These are phyloP conservation scores for Iris macrosiphon DNA, from an alignment of 106 monocot genomes.

Conservation along the genomic window DNA sequence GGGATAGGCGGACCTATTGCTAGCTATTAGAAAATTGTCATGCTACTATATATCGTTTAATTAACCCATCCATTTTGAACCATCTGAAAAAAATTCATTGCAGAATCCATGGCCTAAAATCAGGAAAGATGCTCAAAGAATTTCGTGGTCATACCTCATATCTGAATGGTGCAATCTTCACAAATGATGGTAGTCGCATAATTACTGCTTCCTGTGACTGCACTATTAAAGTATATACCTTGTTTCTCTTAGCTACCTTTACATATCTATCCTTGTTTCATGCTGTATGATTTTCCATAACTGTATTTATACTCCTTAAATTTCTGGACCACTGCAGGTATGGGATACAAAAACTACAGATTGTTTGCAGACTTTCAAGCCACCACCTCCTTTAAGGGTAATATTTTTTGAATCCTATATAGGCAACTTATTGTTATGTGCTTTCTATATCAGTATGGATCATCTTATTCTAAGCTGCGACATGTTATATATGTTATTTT, in stretches of 20 bases:
- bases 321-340: conserved; percentile 35
- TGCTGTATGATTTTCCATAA: too few relatives aligned
- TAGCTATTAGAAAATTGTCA: too few relatives aligned
- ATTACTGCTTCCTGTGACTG: conserved; percentile 97
- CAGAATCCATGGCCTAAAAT: conserved; percentile 97
- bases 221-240: conserved; percentile 70
- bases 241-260: too few relatives aligned
- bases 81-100: not conserved
- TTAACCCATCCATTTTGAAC: too few relatives aligned
- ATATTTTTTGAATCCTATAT: too few relatives aligned
- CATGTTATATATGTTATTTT: too few relatives aligned
- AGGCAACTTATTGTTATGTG: too few relatives aligned
- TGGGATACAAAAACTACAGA: conserved; percentile 97
- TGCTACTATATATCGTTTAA: too few relatives aligned
- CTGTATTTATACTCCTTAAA: conserved; percentile 11
- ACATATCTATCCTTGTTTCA: too few relatives aligned
- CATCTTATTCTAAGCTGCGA: too few relatives aligned
- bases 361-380: conserved; percentile 95
- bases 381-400: conserved; percentile 96
- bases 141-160: conserved; percentile 94
- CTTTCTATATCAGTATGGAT: too few relatives aligned
- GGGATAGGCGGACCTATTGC: too few relatives aligned
- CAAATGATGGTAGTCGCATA: conserved; percentile 77
- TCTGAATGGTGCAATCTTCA: conserved; percentile 89
- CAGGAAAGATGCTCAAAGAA: conserved; percentile 94